A percentile compares a stretch with the other conserved stretches of the same genome.
These are phyloP conservation scores for Eragrostis nindensis DNA, from an alignment of 176 grass and related monocot species.

Conservation along the genomic window DNA sequence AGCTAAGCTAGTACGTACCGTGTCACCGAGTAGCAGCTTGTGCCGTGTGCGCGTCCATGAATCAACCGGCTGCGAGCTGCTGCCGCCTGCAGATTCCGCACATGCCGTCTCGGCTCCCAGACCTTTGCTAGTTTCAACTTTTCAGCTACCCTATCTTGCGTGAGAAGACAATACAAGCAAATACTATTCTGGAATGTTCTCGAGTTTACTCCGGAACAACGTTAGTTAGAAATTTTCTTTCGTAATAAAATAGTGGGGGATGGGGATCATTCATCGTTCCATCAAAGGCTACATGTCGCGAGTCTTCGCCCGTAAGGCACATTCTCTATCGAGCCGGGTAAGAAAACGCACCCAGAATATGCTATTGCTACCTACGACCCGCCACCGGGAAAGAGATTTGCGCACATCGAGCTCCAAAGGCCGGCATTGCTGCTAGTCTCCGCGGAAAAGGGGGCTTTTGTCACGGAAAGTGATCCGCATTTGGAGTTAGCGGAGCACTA, in stretches of 20 bases:
- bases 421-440: not conserved
- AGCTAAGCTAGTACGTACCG: too few relatives aligned
- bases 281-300: not conserved
- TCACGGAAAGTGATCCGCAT: not conserved
- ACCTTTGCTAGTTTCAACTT: too few relatives aligned
- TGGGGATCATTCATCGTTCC: too few relatives aligned
- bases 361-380: not conserved
- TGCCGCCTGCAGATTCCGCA: too few relatives aligned
- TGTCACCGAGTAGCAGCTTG: too few relatives aligned
- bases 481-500: conserved; percentile 22
- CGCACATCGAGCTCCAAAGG: not conserved
- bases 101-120: too few relatives aligned
- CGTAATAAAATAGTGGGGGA: too few relatives aligned
- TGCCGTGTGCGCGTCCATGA: not conserved
- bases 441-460: not conserved
- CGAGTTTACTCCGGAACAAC: not conserved
- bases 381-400: not conserved
- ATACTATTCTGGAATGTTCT: not conserved
- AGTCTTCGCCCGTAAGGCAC: conserved; percentile 21
- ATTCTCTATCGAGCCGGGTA: not conserved
- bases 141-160: not conserved
- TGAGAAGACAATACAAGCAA: not conserved
- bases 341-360: not conserved
- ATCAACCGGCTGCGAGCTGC: not conserved
- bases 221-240: not conserved